A percentile compares a stretch with the other conserved stretches of the same genome.
These are phyloP conservation scores for Arabidopsis suecica DNA, from an alignment of 345 rosid genomes.

Conservation along the genomic window DNA sequence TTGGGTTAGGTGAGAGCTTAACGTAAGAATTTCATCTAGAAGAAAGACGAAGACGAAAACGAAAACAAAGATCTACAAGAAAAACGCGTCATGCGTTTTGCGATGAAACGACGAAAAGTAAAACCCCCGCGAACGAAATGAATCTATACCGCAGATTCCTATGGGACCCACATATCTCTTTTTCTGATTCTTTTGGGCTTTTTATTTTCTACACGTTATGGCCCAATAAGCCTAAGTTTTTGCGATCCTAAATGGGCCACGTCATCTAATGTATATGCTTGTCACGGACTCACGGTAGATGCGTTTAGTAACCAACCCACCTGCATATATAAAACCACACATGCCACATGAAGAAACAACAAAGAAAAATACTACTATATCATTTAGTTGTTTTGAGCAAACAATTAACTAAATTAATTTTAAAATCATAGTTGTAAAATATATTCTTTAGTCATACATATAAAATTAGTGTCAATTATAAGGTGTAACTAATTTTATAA, in stretches of 20 bases:
- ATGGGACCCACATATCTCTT: conserved; percentile 30
- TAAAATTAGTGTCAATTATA: too few relatives aligned
- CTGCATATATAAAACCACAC: conserved; percentile 16
- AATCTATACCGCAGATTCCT: conserved; percentile 46
- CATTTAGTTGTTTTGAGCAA: not conserved
- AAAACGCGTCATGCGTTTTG: conserved; percentile 43
- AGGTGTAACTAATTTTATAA: too few relatives aligned
- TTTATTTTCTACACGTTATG: not conserved
- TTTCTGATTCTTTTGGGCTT: conserved; percentile 28
- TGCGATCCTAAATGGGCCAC: conserved; percentile 26
- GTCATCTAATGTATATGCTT: conserved; percentile 15
- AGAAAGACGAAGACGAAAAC: conserved; percentile 2
- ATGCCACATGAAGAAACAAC: conserved; percentile 15
- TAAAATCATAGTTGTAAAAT: too few relatives aligned
- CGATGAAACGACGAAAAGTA: conserved; percentile 20
- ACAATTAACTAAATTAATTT: too few relatives aligned
- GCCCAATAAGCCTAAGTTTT: conserved; percentile 16
- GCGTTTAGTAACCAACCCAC: conserved; percentile 38
- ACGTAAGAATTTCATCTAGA: conserved; percentile 30
- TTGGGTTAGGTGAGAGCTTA: conserved; percentile 27
- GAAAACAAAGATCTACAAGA: conserved; percentile 19
- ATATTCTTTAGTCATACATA: too few relatives aligned
- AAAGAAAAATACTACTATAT: not conserved
- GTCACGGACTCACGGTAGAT: conserved; percentile 36
- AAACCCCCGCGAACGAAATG: conserved; percentile 41